These are phyloP conservation scores for Mortierella sp. DNA, from an alignment of 371 early-diverging fungal species.

Conservation along the genomic window DNA sequence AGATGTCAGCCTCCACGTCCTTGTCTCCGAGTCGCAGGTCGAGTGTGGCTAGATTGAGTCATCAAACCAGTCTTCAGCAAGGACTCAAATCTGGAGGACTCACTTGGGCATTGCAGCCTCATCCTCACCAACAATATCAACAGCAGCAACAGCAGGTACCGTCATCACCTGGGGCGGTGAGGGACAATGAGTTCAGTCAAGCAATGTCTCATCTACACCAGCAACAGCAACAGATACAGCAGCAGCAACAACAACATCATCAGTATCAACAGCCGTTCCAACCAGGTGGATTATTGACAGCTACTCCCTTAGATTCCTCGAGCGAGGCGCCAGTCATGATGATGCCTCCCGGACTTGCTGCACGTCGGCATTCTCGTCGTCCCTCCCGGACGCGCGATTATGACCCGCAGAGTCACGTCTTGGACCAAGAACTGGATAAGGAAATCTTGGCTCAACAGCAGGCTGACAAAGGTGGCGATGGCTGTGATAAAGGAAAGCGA, in stretches of 20 bases:
- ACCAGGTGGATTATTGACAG: background rate
- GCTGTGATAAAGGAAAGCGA: too few species aligned
- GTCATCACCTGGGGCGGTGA: background rate
- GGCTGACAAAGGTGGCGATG: too few species aligned
- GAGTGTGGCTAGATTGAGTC: conserved; percentile 1
- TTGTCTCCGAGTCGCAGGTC: conserved; percentile 9
- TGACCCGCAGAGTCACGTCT: conserved; percentile 1
- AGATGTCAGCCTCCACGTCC: background rate
- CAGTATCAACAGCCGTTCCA: background rate
- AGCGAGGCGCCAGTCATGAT: background rate
- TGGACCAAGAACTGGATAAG: conserved; percentile 16
- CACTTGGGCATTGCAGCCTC: conserved; percentile 28
- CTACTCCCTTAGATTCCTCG: background rate
- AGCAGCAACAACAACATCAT: conserved; percentile 4
- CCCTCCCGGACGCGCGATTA: conserved; percentile 17
- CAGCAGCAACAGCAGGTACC: background rate
- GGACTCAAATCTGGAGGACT: conserved; percentile 9
- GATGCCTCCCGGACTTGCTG: background rate
- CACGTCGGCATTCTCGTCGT: conserved; percentile 17
- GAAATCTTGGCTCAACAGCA: conserved; percentile 5
- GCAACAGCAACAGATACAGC: conserved; percentile 5
- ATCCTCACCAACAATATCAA: conserved; percentile 7
- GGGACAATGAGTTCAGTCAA: conserved; percentile 7
- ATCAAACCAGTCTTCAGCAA: conserved; percentile 17
- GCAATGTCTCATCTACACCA: conserved; percentile 2